These are phyloP conservation scores for Stachybotrys chlorohalonatus DNA, from an alignment of 2,329 filamentous ascomycete genomes.

Conservation along the genomic window DNA sequence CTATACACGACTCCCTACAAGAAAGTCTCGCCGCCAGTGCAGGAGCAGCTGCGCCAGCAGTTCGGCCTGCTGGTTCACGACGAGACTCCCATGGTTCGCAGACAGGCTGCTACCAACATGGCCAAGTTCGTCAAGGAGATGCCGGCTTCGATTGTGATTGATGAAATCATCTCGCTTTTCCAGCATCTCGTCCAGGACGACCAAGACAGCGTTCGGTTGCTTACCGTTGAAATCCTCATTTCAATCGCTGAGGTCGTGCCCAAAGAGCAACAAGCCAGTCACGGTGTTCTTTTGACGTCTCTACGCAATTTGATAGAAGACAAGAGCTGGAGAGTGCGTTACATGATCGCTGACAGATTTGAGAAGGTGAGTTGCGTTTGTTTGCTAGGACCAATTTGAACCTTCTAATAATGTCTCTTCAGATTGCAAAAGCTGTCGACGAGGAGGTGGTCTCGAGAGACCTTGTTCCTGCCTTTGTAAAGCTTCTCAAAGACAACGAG, in stretches of 20 bases:
- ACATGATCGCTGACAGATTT: conserved; percentile 98
- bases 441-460: conserved; percentile 93
- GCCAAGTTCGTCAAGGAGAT: conserved; percentile 98
- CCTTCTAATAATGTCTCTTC: conserved; percentile 1
- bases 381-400: conserved; percentile 1
- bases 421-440: conserved; percentile 98
- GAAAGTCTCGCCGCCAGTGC: conserved; percentile 77
- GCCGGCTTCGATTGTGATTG: conserved; percentile 81
- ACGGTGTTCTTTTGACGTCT: conserved; percentile 84
- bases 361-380: conserved; percentile 61
- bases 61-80: conserved; percentile 92
- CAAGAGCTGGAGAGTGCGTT: conserved; percentile 98
- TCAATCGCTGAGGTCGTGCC: conserved; percentile 94
- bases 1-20: conserved; percentile 91
- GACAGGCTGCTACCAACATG: conserved; percentile 92
- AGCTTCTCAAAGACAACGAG: conserved; percentile 94
- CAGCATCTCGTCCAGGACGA: conserved; percentile 94
- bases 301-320: conserved; percentile 93
- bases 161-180: conserved; percentile 98
- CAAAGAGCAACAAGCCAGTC: conserved; percentile 95
- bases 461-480: conserved; percentile 92
- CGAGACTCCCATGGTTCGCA: conserved; percentile 97
- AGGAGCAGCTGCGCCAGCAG: conserved; percentile 85
- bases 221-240: conserved; percentile 95
- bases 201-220: conserved; percentile 90